phyloP scores from a whole-genome alignment of 768 basidiomycete genomes.

The Panaeolus cyanescens region DNA sequence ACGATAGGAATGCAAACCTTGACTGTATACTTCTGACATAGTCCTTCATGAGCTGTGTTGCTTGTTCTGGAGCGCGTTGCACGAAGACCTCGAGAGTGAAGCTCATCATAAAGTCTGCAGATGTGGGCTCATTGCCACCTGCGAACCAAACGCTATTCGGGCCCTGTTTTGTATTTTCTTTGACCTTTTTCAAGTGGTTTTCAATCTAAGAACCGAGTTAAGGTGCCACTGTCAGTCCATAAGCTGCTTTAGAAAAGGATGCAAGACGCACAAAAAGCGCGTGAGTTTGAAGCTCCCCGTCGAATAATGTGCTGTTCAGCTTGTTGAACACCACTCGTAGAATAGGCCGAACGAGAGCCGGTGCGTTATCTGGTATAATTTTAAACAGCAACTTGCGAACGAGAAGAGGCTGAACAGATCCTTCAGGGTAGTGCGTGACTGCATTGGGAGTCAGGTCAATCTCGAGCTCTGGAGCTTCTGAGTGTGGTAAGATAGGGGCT shows the following conservation, averaged over 20 bases:
- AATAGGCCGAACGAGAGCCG: slow-evolving; percentile 38
- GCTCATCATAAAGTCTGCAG: slow-evolving; percentile 29
- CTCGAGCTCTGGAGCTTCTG: not conserved
- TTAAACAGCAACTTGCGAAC: slow-evolving; percentile 35
- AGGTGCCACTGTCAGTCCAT: not conserved
- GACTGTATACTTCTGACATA: not conserved
- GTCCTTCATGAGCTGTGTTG: slow-evolving; percentile 2
- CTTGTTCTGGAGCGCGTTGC: slow-evolving; percentile 11
- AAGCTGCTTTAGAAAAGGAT: not conserved
- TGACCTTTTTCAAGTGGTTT: slow-evolving; percentile 18
- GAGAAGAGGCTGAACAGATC: slow-evolving; percentile 41
- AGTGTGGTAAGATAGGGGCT: not conserved
- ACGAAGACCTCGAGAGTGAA: slow-evolving; percentile 26
- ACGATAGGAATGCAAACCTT: not conserved
- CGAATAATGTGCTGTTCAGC: slow-evolving; percentile 23
- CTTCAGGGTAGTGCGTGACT: slow-evolving; percentile 45
- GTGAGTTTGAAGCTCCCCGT: slow-evolving; percentile 29
- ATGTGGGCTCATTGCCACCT: slow-evolving; percentile 18
- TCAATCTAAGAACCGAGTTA: slow-evolving; percentile 17
- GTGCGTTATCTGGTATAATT: slow-evolving; percentile 28
- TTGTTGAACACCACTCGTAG: slow-evolving; percentile 27
- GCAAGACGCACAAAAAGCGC: slow-evolving; percentile 25
- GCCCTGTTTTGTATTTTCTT: not conserved
- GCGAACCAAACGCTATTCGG: slow-evolving; percentile 20
- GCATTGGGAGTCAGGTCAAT: not conserved